Base-by-base conservation (phyloP, 2,329 filamentous ascomycete species). In the Blastomyces silverae region DNA sequence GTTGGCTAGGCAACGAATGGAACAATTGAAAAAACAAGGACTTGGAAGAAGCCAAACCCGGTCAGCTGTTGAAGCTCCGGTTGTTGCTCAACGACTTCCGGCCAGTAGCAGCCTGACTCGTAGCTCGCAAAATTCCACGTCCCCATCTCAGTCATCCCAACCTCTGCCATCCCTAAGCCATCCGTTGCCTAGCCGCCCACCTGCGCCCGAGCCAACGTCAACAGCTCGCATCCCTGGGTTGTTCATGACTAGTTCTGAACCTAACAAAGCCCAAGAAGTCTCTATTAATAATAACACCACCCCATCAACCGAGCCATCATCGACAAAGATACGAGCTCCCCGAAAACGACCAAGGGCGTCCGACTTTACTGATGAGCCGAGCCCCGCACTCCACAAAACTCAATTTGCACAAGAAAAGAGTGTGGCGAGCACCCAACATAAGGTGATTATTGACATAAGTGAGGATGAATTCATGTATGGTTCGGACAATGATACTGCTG, bases 381-480 rank as follows among this genome's bases (percentile, higher is more conserved):
- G 80, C 0, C 70, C 64, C 25, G 31, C 70, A 46, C 72, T 78
- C 15, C 70, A 76, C 20, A 90, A 89, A 70, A 85, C 87, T 60
- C 83, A 85, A 3, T 87, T 88, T 70, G 84, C 84, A 15, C 84
- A 87, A 56, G 81, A 80, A 58, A 80, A 62, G 31, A 61, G 64
- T n/a, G 56, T 42, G 3, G 64, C 66, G 7, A 65, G 81, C 31
- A 79, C 83, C 62, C 82, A 87, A 31, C 82, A 86, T 61, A 83
- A 83, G 2, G 84, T 96, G 62, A 84, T 96, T 50, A 96, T 96
- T 69, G 86, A 95, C 68, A 88, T 95, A 50, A 96, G 91, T 72
- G 92, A 96, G 37, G 85, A 88, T 68, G 86, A 88, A 58, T 64
- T 65, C 44, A 66, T 70, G 62, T 67, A 67, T 67, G 67, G 61